Base-by-base conservation (phyloP, 768 basidiomycete genomes). In the Leccinum ochraceum region DNA sequence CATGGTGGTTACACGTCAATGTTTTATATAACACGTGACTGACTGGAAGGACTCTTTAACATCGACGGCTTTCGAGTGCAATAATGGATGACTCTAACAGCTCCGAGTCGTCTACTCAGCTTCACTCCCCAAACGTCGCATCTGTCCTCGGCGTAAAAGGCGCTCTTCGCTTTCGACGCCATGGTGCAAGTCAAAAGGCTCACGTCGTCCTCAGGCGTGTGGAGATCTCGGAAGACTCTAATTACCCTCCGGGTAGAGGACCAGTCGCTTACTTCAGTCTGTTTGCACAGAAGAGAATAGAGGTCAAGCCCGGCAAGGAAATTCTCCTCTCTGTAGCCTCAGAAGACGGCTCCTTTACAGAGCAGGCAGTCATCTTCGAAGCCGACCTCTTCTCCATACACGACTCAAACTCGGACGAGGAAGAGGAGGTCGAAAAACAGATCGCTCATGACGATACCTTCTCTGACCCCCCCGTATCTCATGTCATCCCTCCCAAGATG, bases 231-330 rank as follows among this genome's bases (percentile, higher is more conserved):
- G 81, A 82, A 28, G 78, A 81, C 64, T 74, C 81, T 10, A 72
- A 67, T 57, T 80, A 80, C 56, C 79, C 78, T 55, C 79, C 69
- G 10, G 73, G 76, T n/a, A 71, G 72, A 20, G 67, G 70, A 24
- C 67, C 74, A 30, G 68, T 81, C 58, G 79, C 82, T 42, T 83
- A 81, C 70, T 90, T 87, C 69, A 83, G 80, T 68, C 75, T 90
- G 13, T 86, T 87, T 69, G 86, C 88, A 4, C 80, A 82, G 66
- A 90, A 90, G 76, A 76, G 84, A 61, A 85, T 90, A 69, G 85
- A 85, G 68, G 81, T 88, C 66, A 87, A 82, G 68, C 84, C 87
- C 13, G 88, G 88, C 59, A 87, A 87, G 73, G 86, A 87, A 74
- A 83, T 90, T 55, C 77, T 88, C 52, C 78, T 90, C 57, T 80